Base-by-base conservation (phyloP, 352 stramenopile species). In the Globisporangium paddicum region DNA sequence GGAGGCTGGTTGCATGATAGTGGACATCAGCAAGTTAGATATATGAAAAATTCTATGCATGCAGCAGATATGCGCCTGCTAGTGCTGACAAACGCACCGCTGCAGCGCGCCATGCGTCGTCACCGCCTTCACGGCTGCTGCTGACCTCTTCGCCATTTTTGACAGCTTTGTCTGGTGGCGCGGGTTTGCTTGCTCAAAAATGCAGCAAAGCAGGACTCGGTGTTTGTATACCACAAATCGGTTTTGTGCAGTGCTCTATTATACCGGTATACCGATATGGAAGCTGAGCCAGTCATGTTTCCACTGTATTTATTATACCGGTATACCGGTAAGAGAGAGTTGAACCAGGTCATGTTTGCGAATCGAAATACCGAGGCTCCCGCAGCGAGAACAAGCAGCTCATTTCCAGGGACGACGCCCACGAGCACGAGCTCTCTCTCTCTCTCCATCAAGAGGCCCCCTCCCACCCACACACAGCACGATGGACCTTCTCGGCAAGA, bases 401-500 rank as follows among this genome's bases (percentile, higher is more conserved):
- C 44, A 50, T 50, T n/a, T 50, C 26, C 44, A n/a, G 44, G 44
- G 44, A 32, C 30, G 23, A 30, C 44, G 44, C 44, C 11, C 19
- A n/a, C 50, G 16, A 44, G 14, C 5, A 42, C 37, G n/a, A n/a
- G n/a, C 21, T 14, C 49, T 34, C 21, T 5, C 32, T 55, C 30
- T 11, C 32, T 32, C 48, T 13, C 25, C 18, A 18, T 21, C 38
- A 32, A 32, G 28, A 38, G 4, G 34, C 44, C 19, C 19, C 21
- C 34, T 50, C 21, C 2, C 26, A 35, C 13, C 13, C 11, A 30
- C 45, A 34, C 21, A 46, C 41, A 66, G 28, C 28, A 32, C 23
- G 38, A 94, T 94, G 85, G 85, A 94, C 67, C 69, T 94, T 25
- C 62, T 94, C 23, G 76, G 82, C 49, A 94, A 94, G 71, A 84